Percentiles rank a stretch among this genome's conserved stretches.
Evolutionary conservation across 1,139 yeast species (phyloP).

Genomic region (Diutina mesorugosa): DNA sequence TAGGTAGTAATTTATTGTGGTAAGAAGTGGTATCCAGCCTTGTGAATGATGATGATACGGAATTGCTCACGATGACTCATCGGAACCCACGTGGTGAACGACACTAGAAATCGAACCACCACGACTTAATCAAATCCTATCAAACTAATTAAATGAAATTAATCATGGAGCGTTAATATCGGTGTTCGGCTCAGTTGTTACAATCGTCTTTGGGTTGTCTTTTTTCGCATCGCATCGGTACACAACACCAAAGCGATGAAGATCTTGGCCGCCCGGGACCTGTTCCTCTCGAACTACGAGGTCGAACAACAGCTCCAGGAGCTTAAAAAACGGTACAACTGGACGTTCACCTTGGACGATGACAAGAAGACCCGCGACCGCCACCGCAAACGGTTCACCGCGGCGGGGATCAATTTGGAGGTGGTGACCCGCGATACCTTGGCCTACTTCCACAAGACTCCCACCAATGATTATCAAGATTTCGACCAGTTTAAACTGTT

Average conservation of each 20-base stretch:
- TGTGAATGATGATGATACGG: no score
- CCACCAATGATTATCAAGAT: slow-evolving; percentile 28
- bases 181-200: no score
- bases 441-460: slow-evolving; percentile 33
- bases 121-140: no score
- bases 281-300: slow-evolving; percentile 61
- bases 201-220: not conserved
- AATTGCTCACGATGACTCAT: no score
- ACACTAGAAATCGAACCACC: no score
- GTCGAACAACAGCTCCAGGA: slow-evolving; percentile 48
- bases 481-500: slow-evolving; percentile 39
- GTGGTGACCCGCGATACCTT: slow-evolving; percentile 53
- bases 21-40: no score
- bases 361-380: slow-evolving; percentile 19
- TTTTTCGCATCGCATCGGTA: not conserved
- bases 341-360: slow-evolving; percentile 30
- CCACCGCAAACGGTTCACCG: slow-evolving; percentile 29
- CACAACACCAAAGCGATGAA: slow-evolving; percentile 18
- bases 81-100: no score
- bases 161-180: no score
- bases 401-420: slow-evolving; percentile 41
- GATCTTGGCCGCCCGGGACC: slow-evolving; percentile 37
- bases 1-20: no score
- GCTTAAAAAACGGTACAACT: slow-evolving; percentile 33
- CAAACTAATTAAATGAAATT: no score